A percentile compares a stretch with the other conserved stretches of the same genome.
phyloP scores from a whole-genome alignment of 2,329 filamentous ascomycete genomes.

The Alternaria conjuncta region DNA sequence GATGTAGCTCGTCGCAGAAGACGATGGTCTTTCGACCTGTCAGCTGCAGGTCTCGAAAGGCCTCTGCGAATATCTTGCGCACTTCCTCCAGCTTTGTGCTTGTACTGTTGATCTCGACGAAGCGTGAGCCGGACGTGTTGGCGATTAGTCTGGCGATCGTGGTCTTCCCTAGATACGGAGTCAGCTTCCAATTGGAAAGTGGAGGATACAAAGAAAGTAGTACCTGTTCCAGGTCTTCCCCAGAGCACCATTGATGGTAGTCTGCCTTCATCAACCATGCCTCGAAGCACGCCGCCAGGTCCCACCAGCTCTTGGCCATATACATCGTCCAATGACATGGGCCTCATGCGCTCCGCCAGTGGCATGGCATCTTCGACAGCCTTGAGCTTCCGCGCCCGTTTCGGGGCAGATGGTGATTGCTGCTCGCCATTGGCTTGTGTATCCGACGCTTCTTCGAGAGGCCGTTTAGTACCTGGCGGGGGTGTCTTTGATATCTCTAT shows the following conservation, averaged over 20 bases:
- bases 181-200: background rate
- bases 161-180: conserved; percentile 81
- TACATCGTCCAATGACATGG: conserved; percentile 81
- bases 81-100: conserved; percentile 86
- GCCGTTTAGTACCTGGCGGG: conserved; percentile 34
- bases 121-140: conserved; percentile 78
- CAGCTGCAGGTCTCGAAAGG: conserved; percentile 76
- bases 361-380: conserved; percentile 75
- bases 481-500: conserved; percentile 35
- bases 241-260: conserved; percentile 97
- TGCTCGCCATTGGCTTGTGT: conserved; percentile 23
- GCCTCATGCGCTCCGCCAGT: conserved; percentile 92
- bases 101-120: conserved; percentile 90
- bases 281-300: conserved; percentile 79
- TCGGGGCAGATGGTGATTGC: conserved; percentile 54
- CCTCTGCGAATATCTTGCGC: conserved; percentile 90
- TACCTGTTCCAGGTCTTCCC: conserved; percentile 73
- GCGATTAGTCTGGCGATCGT: conserved; percentile 93
- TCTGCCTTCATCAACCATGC: conserved; percentile 82
- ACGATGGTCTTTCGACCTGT: conserved; percentile 93
- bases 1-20: conserved; percentile 96
- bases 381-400: conserved; percentile 63
- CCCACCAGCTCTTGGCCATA: conserved; percentile 93
- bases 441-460: conserved; percentile 28
- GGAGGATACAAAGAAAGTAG: background rate